Conservation (phyloP, 75 land plant genomes). For the Cryptomeria japonica region DNA sequence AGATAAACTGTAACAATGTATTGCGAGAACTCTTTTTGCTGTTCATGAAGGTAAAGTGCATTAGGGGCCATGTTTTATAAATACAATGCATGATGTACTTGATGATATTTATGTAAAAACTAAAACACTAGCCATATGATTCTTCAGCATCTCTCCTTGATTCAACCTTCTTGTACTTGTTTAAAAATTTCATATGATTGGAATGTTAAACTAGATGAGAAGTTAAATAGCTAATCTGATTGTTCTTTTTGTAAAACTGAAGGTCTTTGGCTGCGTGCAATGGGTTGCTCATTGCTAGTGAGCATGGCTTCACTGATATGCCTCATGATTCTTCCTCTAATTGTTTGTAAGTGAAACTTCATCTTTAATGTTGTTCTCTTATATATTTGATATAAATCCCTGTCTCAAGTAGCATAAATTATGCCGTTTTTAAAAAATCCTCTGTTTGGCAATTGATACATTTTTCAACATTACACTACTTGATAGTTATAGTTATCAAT, state of each 20-base stretch:
- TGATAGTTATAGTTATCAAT: neutral
- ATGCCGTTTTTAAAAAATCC: neutral
- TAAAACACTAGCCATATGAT: neutral
- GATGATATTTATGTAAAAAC: constrained; percentile 2
- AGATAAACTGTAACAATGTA: neutral
- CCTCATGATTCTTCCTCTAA: constrained; percentile 75
- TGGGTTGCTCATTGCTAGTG: constrained; percentile 95
- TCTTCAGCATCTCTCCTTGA: neutral
- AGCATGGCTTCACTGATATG: constrained; percentile 99
- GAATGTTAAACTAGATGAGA: neutral
- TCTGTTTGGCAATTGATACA: neutral
- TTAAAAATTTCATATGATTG: neutral
- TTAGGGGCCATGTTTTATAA: neutral
- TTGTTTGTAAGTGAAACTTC: constrained; percentile 69
- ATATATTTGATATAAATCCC: neutral
- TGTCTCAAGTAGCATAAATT: constrained; percentile 4
- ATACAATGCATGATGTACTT: neutral
- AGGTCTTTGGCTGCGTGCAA: constrained; percentile 85
- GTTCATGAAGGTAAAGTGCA: neutral
- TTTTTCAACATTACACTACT: neutral
- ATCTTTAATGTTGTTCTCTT: neutral
- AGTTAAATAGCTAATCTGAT: neutral
- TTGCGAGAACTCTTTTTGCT: neutral
- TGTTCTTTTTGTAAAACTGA: constrained; percentile 12
- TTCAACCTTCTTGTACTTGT: neutral